phyloP scores from a whole-genome alignment of 306 rosid genomes.

The Rosa chinensis region DNA sequence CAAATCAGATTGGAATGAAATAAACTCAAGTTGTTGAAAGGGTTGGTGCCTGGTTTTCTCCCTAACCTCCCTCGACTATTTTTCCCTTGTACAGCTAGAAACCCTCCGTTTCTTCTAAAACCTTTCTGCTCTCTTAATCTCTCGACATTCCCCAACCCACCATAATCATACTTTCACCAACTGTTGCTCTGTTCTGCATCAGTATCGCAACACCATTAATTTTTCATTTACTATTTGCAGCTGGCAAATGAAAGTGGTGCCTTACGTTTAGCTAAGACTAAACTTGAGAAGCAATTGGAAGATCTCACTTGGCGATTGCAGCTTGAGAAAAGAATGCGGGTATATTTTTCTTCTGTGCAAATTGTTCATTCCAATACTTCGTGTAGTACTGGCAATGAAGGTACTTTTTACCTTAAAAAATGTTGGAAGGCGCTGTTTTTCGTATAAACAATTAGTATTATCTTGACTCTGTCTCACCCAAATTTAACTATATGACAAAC shows the following conservation, averaged over 20 bases:
- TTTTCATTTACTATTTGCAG: constrained; percentile 43
- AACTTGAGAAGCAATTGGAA: constrained; percentile 96
- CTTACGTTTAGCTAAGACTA: constrained; percentile 88
- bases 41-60: too few species aligned
- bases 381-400: background rate
- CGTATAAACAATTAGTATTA: background rate
- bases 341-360: constrained; percentile 25
- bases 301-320: constrained; percentile 95
- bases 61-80: too few species aligned
- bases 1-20: too few species aligned
- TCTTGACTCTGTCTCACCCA: background rate
- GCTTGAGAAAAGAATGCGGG: constrained; percentile 94
- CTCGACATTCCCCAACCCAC: too few species aligned
- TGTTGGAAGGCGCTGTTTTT: background rate
- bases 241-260: constrained; percentile 98
- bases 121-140: too few species aligned
- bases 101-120: too few species aligned
- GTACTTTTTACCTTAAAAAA: background rate
- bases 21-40: too few species aligned
- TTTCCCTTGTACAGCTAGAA: too few species aligned
- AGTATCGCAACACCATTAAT: background rate
- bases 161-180: too few species aligned
- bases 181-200: too few species aligned
- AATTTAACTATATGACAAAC: background rate
- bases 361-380: background rate